Conservation (phyloP, 352 stramenopile species). For the Phytopythium vexans region DNA sequence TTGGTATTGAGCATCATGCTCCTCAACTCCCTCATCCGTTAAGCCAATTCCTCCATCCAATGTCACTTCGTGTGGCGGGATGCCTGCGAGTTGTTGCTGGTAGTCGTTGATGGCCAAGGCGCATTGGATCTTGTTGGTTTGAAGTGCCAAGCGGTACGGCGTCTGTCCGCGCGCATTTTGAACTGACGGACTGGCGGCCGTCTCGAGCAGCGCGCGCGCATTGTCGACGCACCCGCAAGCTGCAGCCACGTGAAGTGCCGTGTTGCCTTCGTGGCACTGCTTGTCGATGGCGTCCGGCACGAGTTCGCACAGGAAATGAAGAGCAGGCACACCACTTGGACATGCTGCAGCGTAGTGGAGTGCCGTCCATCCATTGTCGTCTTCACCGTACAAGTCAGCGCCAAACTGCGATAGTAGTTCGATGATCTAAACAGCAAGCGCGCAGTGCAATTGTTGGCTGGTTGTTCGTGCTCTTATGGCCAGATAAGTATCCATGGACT, state of each 20-base stretch:
- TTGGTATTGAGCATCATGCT: no score
- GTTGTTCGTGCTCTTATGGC: not conserved
- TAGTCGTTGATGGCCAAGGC: slow-evolving; percentile 55
- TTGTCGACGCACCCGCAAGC: slow-evolving; percentile 54
- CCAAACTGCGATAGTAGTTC: slow-evolving; percentile 48
- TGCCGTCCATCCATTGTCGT: slow-evolving; percentile 61
- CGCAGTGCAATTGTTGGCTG: not conserved
- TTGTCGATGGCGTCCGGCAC: slow-evolving; percentile 42
- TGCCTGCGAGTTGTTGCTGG: slow-evolving; percentile 11
- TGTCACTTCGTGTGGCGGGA: no score
- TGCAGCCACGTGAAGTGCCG: slow-evolving; percentile 58
- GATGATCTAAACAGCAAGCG: slow-evolving; percentile 24
- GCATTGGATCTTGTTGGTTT: slow-evolving; percentile 57
- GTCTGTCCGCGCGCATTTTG: slow-evolving; percentile 35
- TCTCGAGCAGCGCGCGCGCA: slow-evolving; percentile 48
- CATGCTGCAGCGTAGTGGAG: slow-evolving; percentile 64
- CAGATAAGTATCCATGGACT: not conserved
- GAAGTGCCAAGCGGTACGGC: slow-evolving; percentile 51
- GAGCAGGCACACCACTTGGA: slow-evolving; percentile 21
- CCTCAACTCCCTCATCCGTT: no score
- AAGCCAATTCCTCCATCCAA: no score
- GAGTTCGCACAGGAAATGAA: slow-evolving; percentile 60
- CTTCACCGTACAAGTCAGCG: slow-evolving; percentile 18
- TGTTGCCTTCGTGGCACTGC: slow-evolving; percentile 53
- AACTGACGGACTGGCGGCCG: slow-evolving; percentile 46